Base-by-base conservation (phyloP, 2,329 filamentous ascomycete species). In the Lachnellula subtilissima region DNA sequence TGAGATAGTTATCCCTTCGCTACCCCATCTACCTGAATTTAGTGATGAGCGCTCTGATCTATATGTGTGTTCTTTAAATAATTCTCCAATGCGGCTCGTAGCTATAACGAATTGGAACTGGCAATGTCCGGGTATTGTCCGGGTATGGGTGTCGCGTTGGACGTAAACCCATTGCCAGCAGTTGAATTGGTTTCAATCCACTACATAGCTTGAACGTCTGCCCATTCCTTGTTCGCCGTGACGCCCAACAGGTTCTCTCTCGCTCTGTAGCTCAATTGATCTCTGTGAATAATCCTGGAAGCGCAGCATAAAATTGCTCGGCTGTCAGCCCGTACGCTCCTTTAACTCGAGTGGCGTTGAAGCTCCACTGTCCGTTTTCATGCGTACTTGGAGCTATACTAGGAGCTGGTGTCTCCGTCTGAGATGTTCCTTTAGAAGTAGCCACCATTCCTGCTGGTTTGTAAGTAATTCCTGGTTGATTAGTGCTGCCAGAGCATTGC, bases 61-160 rank as follows among this genome's bases (percentile, higher is more conserved):
- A 12, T 32, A 32, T 12, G 11, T 32, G 8, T 32, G 2, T 4
- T 32, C 6, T 32, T 3, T 32, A 3, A 11, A 32, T 11, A 1
- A 12, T 4, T 32, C 28, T 32, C 4, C 28, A 12, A 32, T 32
- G 28, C 9, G 28, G 28, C 9, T 28, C 11, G 28, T 11, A 32
- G 28, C 28, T 2, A 76, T 74, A 1, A 81, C 72, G 62, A 76
- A 82, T 68, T 78, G 78, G 63, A 81, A 82, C 25, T 72, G 71
- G 64, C 79, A 82, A 65, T 81, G 78, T 42, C 82, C 78, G 43
- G 77, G 74, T 48, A 81, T 78, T 81, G 78, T 42, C 82, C 78
- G 43, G 77, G 74, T 48, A 81, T 78, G 1, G 74, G 72, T 2
- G 80, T 61, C 45, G 69, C 66, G 4, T 68, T 64, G 42, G 74